A percentile compares a stretch with the other conserved stretches of the same genome.
Evolutionary conservation across 768 basidiomycete genomes (phyloP).

Genomic region (Pisolithus marmoratus): DNA sequence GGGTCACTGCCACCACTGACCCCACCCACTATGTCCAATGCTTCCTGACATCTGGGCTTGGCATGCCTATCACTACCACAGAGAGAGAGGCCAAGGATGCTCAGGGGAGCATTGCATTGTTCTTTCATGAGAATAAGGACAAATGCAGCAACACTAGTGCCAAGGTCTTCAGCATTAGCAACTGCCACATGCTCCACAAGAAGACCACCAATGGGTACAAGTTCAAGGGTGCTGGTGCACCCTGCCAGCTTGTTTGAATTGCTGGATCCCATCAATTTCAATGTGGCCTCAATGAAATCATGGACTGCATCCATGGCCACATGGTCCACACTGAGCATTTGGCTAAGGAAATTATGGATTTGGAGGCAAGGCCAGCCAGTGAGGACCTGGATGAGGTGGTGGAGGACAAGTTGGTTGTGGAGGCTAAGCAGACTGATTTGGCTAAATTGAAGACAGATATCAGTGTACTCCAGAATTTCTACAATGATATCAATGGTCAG

Average conservation of each 20-base stretch:
- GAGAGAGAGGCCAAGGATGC: conserved; percentile 11
- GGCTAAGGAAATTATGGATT: conserved; percentile 16
- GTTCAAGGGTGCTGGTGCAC: conserved; percentile 18
- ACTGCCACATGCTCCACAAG: conserved; percentile 23
- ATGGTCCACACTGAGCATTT: conserved; percentile 9
- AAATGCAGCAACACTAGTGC: conserved; percentile 17
- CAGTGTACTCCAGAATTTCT: conserved; percentile 17
- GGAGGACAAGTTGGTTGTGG: conserved; percentile 6
- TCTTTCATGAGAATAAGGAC: conserved; percentile 26
- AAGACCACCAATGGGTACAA: conserved; percentile 22
- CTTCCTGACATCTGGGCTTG: conserved; percentile 22
- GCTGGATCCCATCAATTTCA: conserved; percentile 15
- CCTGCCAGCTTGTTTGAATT: conserved; percentile 14
- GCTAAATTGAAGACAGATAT: conserved; percentile 16
- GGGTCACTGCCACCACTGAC: conserved; percentile 7
- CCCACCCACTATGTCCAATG: conserved; percentile 11
- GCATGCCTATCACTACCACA: conserved; percentile 21
- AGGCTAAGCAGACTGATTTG: conserved; percentile 9
- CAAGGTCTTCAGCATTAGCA: conserved; percentile 22
- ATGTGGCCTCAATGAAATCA: conserved; percentile 22
- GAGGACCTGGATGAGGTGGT: conserved; percentile 16
- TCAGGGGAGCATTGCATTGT: conserved; percentile 26
- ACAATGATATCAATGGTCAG: conserved; percentile 13
- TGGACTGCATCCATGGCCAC: conserved; percentile 6
- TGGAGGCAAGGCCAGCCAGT: conserved; percentile 18